Conservation (phyloP, 257 asterid genomes). For the Salvia hispanica region DNA sequence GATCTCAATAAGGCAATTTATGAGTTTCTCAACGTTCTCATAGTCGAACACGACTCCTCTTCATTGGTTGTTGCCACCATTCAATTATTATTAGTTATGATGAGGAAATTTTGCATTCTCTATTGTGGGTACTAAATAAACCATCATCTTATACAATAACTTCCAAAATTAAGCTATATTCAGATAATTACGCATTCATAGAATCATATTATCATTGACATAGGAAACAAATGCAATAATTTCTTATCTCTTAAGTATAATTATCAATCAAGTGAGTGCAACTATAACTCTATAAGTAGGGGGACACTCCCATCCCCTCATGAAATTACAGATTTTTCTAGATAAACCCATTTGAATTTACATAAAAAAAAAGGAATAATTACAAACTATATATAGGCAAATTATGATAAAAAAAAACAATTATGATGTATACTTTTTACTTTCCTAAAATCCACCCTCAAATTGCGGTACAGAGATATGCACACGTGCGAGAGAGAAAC, state of each 20-base stretch:
- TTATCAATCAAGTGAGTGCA: background rate
- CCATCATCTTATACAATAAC: too few species aligned
- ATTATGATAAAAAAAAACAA: background rate
- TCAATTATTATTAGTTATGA: too few species aligned
- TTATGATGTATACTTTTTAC: background rate
- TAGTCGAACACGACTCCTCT: too few species aligned
- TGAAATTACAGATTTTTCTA: background rate
- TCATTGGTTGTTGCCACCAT: too few species aligned
- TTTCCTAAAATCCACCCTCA: constrained; percentile 6
- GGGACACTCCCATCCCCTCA: background rate
- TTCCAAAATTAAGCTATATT: too few species aligned
- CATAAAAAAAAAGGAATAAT: background rate
- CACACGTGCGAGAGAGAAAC: constrained; percentile 39
- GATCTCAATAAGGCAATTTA: too few species aligned
- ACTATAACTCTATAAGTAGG: background rate
- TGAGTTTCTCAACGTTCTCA: too few species aligned
- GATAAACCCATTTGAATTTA: background rate
- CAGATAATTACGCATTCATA: too few species aligned
- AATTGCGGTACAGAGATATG: background rate
- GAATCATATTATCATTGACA: background rate
- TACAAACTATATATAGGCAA: background rate
- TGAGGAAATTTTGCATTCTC: too few species aligned
- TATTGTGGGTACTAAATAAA: too few species aligned
- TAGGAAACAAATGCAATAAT: background rate
- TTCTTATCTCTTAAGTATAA: background rate